These are phyloP conservation scores for Entonaema liquescens DNA, from an alignment of 495 filamentous ascomycete species.

Conservation along the genomic window DNA sequence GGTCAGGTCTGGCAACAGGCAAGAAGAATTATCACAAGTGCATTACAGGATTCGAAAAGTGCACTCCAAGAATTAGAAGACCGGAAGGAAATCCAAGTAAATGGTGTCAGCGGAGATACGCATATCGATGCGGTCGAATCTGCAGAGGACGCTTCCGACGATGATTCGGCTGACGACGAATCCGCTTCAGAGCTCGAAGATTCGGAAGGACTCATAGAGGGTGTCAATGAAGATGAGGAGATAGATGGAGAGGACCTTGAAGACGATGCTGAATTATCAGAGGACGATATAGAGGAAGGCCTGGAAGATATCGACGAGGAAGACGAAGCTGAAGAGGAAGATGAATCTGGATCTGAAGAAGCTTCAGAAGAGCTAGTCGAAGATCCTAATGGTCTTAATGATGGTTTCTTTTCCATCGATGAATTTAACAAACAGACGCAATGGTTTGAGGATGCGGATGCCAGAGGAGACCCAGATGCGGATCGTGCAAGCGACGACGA, in stretches of 20 bases:
- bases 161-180: slow-evolving; percentile 47
- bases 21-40: slow-evolving; percentile 71
- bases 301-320: slow-evolving; percentile 47
- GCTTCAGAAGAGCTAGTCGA: slow-evolving; percentile 52
- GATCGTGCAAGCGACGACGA: slow-evolving; percentile 76
- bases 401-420: slow-evolving; percentile 98
- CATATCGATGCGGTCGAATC: slow-evolving; percentile 48
- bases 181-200: slow-evolving; percentile 46
- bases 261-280: slow-evolving; percentile 48
- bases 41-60: slow-evolving; percentile 54
- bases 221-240: slow-evolving; percentile 55
- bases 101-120: slow-evolving; percentile 26
- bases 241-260: slow-evolving; percentile 52
- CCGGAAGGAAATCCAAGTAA: slow-evolving; percentile 44
- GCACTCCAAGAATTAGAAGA: slow-evolving; percentile 60
- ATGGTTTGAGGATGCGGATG: slow-evolving; percentile 84
- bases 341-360: slow-evolving; percentile 49
- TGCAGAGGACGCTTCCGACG: slow-evolving; percentile 60
- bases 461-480: slow-evolving; percentile 67
- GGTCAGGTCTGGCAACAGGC: slow-evolving; percentile 96
- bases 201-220: slow-evolving; percentile 50
- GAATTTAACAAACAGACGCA: slow-evolving; percentile 95
- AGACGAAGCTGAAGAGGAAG: slow-evolving; percentile 47
- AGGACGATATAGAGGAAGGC: slow-evolving; percentile 48
- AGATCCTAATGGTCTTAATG: slow-evolving; percentile 74